Evolutionary conservation across 305 asterid species (phyloP), one percentile per base, ranked within the genome.

Genomic region (Euphrasia arctica): DNA sequence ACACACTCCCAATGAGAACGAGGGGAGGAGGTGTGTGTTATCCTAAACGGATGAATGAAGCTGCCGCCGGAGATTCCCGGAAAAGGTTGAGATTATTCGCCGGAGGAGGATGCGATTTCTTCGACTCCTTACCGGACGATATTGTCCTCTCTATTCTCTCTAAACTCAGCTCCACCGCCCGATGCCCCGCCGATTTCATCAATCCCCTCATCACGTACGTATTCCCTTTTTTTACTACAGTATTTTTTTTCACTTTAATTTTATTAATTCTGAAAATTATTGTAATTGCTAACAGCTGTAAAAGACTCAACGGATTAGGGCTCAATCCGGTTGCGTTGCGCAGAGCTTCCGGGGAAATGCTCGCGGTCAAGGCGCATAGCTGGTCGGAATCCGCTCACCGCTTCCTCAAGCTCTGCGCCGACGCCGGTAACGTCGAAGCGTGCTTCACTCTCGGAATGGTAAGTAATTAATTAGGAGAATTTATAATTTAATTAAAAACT

Each of bases 371-470:
- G 71, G 93, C 96, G 1, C 62, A 61, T 2, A 82, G 77, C 54
- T 87, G 98, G 98, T 87, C 97, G 25, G 95, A 83, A 45, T 79
- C 86, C 9, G 80, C 88, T 72, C 97, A 91, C 67, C 80, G 85
- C 2, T 91, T 91, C 68, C 91, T 91, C 13, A 87, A 83, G 67
- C 78, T 75, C 6, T 87, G 95, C 72, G 90, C 95, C 52, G 95
- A 91, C 45, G 29, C 92, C 15, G 96, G 97, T 48, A 91, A 89
- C 66, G 76, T 73, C 2, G 95, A 85, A 73, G 97, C 98, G 28
- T 83, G 85, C 57, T 91, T 73, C 60, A 80, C 78, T 48, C 89
- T 91, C 14, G 97, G 97, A 81, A 91, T 91, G 98, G 97, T 91
- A 12, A 29, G 84, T 76, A n/a, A 34, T 54, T 8, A 45, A 63